These are phyloP conservation scores for Puccinellia tenuiflora DNA, from an alignment of 176 grass and related monocot genomes.

Conservation along the genomic window DNA sequence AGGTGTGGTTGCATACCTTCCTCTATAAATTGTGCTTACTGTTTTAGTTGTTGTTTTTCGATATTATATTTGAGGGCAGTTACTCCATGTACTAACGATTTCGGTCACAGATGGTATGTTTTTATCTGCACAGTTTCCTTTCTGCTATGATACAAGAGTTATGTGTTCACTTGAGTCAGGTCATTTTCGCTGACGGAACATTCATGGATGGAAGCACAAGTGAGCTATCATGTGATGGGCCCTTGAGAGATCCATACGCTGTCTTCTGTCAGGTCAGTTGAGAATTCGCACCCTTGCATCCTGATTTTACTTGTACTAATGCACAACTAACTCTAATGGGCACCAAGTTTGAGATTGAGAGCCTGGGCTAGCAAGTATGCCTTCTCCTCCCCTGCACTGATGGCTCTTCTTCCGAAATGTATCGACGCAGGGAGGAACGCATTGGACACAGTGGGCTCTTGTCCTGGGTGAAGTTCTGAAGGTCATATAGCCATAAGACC, in stretches of 20 bases:
- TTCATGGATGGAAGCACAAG: constrained; percentile 97
- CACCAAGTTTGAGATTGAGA: not conserved
- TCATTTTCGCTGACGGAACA: constrained; percentile 91
- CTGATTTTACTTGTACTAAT: not conserved
- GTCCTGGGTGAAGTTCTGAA: constrained; percentile 71
- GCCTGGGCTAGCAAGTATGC: not conserved
- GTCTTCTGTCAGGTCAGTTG: constrained; percentile 86
- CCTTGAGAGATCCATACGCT: constrained; percentile 85
- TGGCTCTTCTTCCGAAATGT: not conserved
- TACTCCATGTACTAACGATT: not conserved
- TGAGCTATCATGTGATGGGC: constrained; percentile 90
- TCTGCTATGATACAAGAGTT: not conserved
- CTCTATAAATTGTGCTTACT: not conserved
- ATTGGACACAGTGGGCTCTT: constrained; percentile 98
- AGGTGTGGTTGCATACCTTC: constrained; percentile 37
- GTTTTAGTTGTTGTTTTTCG: not conserved
- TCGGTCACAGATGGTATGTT: not conserved
- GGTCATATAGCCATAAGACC: constrained; percentile 35
- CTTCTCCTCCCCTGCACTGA: not conserved
- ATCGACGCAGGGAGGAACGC: constrained; percentile 68
- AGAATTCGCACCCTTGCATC: not conserved
- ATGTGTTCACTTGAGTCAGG: constrained; percentile 47
- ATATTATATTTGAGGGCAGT: not conserved
- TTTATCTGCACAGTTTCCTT: not conserved
- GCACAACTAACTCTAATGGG: not conserved